Percentiles rank a stretch among this genome's conserved stretches.
phyloP scores from a whole-genome alignment of 1,284 basidiomycete genomes.

The Afroboletus lepidellus region DNA sequence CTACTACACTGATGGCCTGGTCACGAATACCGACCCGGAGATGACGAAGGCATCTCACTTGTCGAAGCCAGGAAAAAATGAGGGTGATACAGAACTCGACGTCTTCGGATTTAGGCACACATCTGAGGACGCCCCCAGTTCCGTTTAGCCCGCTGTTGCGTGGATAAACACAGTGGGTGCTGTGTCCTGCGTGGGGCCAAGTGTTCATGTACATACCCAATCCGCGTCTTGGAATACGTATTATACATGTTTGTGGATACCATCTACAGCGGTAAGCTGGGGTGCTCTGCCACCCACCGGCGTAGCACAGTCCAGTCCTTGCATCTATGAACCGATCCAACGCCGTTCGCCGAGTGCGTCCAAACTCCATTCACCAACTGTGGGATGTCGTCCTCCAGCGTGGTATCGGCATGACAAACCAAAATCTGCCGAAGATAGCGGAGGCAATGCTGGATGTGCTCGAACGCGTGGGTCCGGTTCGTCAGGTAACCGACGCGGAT shows the following conservation, averaged over 20 bases:
- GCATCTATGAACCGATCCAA: conserved; percentile 36
- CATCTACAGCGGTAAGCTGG: conserved; percentile 23
- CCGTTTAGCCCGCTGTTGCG: neutral
- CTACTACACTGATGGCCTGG: conserved; percentile 23
- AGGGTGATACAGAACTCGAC: conserved; percentile 9
- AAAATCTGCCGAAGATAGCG: conserved; percentile 40
- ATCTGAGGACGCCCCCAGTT: neutral
- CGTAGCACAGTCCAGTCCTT: conserved; percentile 38
- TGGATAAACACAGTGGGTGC: neutral
- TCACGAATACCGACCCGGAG: conserved; percentile 20
- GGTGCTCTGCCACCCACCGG: conserved; percentile 33
- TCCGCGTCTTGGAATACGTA: neutral
- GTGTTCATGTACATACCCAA: neutral
- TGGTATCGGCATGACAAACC: conserved; percentile 41
- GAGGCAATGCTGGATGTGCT: conserved; percentile 41
- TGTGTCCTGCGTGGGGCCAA: neutral
- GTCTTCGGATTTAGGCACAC: conserved; percentile 1
- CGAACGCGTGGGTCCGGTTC: conserved; percentile 31
- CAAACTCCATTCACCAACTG: conserved; percentile 25
- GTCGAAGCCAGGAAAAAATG: conserved; percentile 1
- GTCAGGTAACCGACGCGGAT: conserved; percentile 31
- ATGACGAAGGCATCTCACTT: conserved; percentile 15
- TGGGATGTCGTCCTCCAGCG: conserved; percentile 37
- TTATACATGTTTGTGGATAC: neutral
- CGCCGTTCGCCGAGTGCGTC: conserved; percentile 28